Percentiles rank a stretch among this genome's conserved stretches.
These are phyloP conservation scores for Xylariaceae sp. DNA, from an alignment of 2,329 filamentous ascomycete species.

Conservation along the genomic window DNA sequence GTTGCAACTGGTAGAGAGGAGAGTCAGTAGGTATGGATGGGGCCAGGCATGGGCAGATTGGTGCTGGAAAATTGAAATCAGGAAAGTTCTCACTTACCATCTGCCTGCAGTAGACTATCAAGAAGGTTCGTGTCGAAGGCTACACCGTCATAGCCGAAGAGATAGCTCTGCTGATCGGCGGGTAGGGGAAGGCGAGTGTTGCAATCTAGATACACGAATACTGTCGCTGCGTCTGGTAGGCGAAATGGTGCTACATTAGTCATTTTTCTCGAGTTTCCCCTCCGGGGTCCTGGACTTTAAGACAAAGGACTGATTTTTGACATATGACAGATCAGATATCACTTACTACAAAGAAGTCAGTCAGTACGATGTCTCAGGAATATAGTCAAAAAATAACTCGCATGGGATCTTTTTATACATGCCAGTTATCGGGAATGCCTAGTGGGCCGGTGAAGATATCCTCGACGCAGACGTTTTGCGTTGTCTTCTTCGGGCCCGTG, in stretches of 20 bases:
- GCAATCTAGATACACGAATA: slow-evolving; percentile 13
- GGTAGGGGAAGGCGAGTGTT: slow-evolving; percentile 3
- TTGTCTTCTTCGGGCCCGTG: background rate
- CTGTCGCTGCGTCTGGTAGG: slow-evolving; percentile 1
- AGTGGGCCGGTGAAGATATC: background rate
- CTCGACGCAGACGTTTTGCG: slow-evolving; percentile 7
- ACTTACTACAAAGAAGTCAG: too few relatives aligned
- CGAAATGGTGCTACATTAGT: too few relatives aligned
- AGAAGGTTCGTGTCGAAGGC: background rate
- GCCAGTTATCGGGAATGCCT: background rate
- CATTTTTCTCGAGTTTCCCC: too few relatives aligned
- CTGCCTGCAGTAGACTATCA: slow-evolving; percentile 2
- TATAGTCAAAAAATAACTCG: too few relatives aligned
- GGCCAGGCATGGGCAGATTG: too few relatives aligned
- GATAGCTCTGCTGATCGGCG: background rate
- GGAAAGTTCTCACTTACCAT: background rate
- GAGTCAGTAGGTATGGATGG: background rate
- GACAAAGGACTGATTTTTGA: too few relatives aligned
- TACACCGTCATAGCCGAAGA: slow-evolving; percentile 1
- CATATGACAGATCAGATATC: too few relatives aligned
- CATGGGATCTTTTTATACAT: too few relatives aligned
- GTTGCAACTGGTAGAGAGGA: background rate
- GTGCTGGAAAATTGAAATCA: background rate
- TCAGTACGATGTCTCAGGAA: too few relatives aligned
- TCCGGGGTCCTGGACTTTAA: too few relatives aligned